Evolutionary conservation across 306 rosid species (phyloP), one percentile per base, ranked within the genome.

Genomic region (Citrullus amarus): DNA sequence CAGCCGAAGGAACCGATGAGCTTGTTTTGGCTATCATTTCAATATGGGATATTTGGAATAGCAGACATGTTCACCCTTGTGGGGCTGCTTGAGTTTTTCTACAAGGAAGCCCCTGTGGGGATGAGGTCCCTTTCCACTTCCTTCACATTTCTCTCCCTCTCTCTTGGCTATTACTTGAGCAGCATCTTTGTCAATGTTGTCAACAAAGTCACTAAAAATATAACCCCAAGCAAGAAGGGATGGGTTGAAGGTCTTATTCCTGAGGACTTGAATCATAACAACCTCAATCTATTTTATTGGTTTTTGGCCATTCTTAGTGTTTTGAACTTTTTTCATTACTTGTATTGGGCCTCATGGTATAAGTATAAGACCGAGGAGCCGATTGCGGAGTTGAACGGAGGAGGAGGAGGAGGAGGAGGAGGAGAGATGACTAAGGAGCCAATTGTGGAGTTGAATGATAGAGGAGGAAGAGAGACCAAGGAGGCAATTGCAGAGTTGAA

Each of bases 31-130:
- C 85, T 93, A 11, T 87, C 97, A 1, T 90, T 90, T 68, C 98
- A 90, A 70, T 91, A 87, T 67, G 91, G 88, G 0, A 89, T 91
- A 16, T 93, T 93, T 73, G 98, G 98, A 18, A 84, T 90, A 50
- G 97, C 97, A 13, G 97, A 93, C 67, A 88, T 93, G 98, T 93
- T 93, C 88, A 93, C 98, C 9, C 85, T 86, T 2, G 91, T 91
- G 3, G 98, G 98, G 39, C 78, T 93, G 6, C 81, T 93, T 9
- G 97, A 93, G 18, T 93, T 91, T 30, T 93, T 90, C 59, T 91
- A 93, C 79, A 88, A 85, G 70, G 97, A 93, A 84, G 88, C 96
- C 18, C 96, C 93, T 11, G 41, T 87, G 3, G 82, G 87, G 41
- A 90, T 93, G 98, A 93, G 86, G 80, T 93, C 98, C 38, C 85